These are phyloP conservation scores for Cryphonectria radicalis DNA, from an alignment of 2,329 filamentous ascomycete species.

Conservation along the genomic window DNA sequence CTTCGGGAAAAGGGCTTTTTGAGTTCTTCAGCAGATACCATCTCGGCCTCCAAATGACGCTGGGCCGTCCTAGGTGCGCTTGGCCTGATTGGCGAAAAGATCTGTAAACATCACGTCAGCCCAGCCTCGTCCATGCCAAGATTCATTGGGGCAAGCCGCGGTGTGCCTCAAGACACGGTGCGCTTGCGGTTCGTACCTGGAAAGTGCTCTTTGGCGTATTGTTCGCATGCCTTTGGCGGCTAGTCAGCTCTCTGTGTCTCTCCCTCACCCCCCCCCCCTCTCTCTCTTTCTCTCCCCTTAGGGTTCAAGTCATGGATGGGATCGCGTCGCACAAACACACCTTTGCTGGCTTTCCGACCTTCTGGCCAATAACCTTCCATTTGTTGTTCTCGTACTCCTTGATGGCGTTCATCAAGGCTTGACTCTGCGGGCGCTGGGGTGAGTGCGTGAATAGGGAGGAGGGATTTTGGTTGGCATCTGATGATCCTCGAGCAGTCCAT, in stretches of 20 bases:
- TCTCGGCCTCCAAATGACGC: not conserved
- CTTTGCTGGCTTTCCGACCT: conserved; percentile 98
- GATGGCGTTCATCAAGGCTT: conserved; percentile 86
- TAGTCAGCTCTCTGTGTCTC: conserved; percentile 96
- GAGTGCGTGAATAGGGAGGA: not conserved
- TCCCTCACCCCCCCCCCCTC: conserved; percentile 70
- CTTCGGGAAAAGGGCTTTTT: not conserved
- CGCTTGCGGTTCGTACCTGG: conserved; percentile 46
- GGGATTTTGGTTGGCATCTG: not conserved
- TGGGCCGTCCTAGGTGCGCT: not conserved
- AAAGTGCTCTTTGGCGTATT: conserved; percentile 97
- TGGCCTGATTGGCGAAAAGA: conserved; percentile 39
- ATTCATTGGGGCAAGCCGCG: not conserved
- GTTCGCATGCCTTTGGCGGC: conserved; percentile 80
- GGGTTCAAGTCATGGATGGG: conserved; percentile 72
- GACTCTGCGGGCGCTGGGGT: conserved; percentile 56
- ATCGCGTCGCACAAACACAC: conserved; percentile 47
- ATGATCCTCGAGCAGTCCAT: conserved; percentile 37
- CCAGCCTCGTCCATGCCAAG: not conserved
- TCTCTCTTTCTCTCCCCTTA: no score
- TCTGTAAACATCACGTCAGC: conserved; percentile 35
- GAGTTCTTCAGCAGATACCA: not conserved
- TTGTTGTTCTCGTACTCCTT: conserved; percentile 99
- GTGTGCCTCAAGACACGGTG: not conserved
- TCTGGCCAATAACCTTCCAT: conserved; percentile 96